Conservation (phyloP, 1,139 yeast genomes). For the Kluyveromyces sp. region DNA sequence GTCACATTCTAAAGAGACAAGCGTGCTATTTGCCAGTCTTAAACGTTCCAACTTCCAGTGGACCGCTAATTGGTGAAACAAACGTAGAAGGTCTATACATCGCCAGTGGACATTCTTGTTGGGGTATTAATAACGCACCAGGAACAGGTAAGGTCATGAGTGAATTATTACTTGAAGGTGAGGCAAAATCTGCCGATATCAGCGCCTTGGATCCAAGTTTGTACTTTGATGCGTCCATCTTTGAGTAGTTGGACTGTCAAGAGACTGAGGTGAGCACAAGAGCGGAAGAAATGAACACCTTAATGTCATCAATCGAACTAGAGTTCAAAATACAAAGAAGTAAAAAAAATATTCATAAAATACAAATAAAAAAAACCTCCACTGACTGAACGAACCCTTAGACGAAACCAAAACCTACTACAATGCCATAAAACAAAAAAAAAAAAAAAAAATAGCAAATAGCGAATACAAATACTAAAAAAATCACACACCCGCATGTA, state of each 20-base stretch:
- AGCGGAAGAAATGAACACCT: no score
- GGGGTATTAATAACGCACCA: slow-evolving; percentile 98
- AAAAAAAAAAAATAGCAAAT: no score
- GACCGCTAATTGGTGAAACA: slow-evolving; percentile 91
- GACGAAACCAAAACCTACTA: no score
- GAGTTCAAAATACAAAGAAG: no score
- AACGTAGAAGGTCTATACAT: slow-evolving; percentile 69
- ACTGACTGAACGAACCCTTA: no score
- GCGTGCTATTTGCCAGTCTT: slow-evolving; percentile 95
- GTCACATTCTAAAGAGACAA: slow-evolving; percentile 75
- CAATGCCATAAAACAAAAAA: no score
- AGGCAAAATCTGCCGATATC: slow-evolving; percentile 67
- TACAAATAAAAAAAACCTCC: no score
- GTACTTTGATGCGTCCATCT: slow-evolving; percentile 63
- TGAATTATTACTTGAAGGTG: slow-evolving; percentile 82
- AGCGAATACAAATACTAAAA: no score
- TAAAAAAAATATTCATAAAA: no score
- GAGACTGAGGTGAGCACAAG: background rate
- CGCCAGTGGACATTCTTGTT: slow-evolving; percentile 93
- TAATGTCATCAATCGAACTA: background rate
- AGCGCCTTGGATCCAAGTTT: slow-evolving; percentile 76
- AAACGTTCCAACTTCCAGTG: slow-evolving; percentile 85
- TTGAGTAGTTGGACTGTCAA: slow-evolving; percentile 11
- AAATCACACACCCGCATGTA: no score
- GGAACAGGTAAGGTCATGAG: slow-evolving; percentile 92